These are phyloP conservation scores for Suillus decipiens DNA, from an alignment of 768 basidiomycete genomes.

Conservation along the genomic window DNA sequence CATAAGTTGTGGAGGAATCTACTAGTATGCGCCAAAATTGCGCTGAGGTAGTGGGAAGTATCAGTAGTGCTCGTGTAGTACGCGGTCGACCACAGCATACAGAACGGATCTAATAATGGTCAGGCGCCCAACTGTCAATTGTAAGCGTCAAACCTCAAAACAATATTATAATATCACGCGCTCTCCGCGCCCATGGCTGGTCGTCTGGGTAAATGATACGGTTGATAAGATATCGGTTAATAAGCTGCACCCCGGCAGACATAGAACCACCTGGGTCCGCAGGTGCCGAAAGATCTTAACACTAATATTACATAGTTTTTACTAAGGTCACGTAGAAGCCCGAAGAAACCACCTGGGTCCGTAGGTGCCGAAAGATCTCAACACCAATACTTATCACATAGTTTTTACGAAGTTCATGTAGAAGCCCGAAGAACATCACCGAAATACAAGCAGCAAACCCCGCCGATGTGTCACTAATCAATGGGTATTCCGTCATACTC, in stretches of 20 bases:
- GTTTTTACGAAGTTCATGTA: not conserved
- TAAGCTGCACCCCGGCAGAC: not conserved
- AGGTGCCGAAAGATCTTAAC: not conserved
- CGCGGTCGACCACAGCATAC: not conserved
- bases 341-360: not conserved
- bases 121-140: constrained; percentile 4
- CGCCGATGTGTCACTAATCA: constrained; percentile 16
- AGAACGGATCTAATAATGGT: constrained; percentile 5
- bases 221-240: constrained; percentile 7
- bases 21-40: not conserved
- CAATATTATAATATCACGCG: not conserved
- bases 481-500: constrained; percentile 79
- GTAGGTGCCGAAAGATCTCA: not conserved
- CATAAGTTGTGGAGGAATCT: constrained; percentile 1
- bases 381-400: not conserved
- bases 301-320: not conserved
- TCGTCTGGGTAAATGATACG: constrained; percentile 7
- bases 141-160: not conserved
- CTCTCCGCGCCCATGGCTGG: not conserved
- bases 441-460: not conserved
- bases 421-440: no score
- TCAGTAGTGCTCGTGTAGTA: not conserved
- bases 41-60: not conserved
- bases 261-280: not conserved
- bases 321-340: not conserved